Conservation (phyloP, 331 rosid species). For the Spiraea crenata region DNA sequence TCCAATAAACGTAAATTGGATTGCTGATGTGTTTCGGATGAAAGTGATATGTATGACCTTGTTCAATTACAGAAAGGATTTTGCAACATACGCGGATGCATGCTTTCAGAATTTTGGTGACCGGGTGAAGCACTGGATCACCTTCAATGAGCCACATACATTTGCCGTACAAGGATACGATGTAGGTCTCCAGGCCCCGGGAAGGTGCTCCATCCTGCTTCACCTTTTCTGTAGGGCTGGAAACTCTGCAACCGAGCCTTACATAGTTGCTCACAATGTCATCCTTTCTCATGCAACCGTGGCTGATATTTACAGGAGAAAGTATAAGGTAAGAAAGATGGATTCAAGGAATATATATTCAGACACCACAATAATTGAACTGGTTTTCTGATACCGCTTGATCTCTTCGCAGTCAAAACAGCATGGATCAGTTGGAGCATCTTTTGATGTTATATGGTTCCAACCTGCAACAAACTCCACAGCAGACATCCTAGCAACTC, state of each 20-base stretch:
- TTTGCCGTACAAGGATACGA: constrained; percentile 81
- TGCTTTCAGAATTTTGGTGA: constrained; percentile 90
- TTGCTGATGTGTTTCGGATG: neutral
- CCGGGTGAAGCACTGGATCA: constrained; percentile 93
- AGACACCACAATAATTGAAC: neutral
- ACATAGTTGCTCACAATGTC: constrained; percentile 82
- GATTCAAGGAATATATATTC: neutral
- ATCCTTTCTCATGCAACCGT: constrained; percentile 69
- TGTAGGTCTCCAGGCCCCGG: constrained; percentile 85
- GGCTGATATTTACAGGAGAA: constrained; percentile 56
- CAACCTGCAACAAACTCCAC: constrained; percentile 60
- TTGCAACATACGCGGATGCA: constrained; percentile 66
- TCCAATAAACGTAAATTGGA: neutral
- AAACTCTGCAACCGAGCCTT: constrained; percentile 85
- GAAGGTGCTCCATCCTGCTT: constrained; percentile 78
- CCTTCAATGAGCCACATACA: constrained; percentile 98
- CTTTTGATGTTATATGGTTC: constrained; percentile 88
- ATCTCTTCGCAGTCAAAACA: constrained; percentile 46
- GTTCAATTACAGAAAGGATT: constrained; percentile 64
- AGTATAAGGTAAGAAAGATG: constrained; percentile 61
- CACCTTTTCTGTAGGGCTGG: constrained; percentile 62
- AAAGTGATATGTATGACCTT: neutral
- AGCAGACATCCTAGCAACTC: constrained; percentile 66
- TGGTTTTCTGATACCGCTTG: neutral
- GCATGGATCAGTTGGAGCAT: constrained; percentile 69